Base-by-base conservation (phyloP, 768 basidiomycete species). In the Phaeolepiota aurea region DNA sequence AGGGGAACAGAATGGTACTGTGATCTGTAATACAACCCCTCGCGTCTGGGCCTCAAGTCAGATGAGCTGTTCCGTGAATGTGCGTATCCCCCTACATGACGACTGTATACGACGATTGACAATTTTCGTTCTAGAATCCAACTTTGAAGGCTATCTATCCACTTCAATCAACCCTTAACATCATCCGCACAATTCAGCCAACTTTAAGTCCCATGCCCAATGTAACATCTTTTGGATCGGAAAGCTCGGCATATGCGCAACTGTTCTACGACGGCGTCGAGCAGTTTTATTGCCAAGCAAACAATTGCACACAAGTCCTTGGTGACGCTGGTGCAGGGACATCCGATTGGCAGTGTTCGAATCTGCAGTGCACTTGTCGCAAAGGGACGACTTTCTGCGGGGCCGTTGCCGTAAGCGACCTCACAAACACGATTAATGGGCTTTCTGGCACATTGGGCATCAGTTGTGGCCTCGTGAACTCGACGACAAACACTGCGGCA, bases 281-380 rank as follows among this genome's bases (percentile, higher is more conserved):
- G 54, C 90, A 96, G 53, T 97, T 97, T 63, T 86, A 75, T 57
- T 97, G 93, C 56, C 45, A 62, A 7, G 88, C 89, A 0, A 65
- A 76, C 46, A 64, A 69, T 4, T 96, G 93, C 63, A 61, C 55
- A 0, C 90, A 94, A 59, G 62, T 65, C 12, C 57, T 75, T 15
- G 57, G 61, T 5, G 56, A 49, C 25, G 43, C 60, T 3, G 54
- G 48, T 13, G 58, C 61, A 37, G 66, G 63, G 1, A 64, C 66
- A 32, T 64, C 72, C 2, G 64, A 71, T 38, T 96, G 83, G 82
- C 64, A 63, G 13, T 97, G 93, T 48, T 66, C 76, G 33, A 73
- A 79, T 50, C 70, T 97, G 14, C 50, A 69, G 42, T 97, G 93
- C 54, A 74, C 67, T 3, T 97, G 93, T 59, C 66, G 79, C 25